A percentile compares a stretch with the other conserved stretches of the same genome.
phyloP scores from a whole-genome alignment of 129 eudicot genomes.

The Helianthus annuus region DNA sequence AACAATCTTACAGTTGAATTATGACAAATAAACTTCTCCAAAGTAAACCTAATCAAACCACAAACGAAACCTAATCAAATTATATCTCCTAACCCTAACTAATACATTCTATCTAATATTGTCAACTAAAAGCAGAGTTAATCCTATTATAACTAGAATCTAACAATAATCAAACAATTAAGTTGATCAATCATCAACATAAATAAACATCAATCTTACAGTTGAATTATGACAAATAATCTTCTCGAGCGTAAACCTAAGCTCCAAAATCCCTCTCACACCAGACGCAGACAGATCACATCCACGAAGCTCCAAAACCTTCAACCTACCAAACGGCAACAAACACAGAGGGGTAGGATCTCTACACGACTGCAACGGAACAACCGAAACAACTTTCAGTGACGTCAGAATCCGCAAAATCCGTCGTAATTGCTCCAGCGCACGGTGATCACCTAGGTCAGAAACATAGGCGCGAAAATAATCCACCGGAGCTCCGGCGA shows the following conservation, averaged over 20 bases:
- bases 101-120: too few relatives aligned
- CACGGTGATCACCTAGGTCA: slow-evolving; percentile 92
- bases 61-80: too few relatives aligned
- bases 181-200: too few relatives aligned
- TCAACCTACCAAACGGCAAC: slow-evolving; percentile 69
- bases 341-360: slow-evolving; percentile 78
- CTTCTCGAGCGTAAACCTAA: slow-evolving; percentile 85
- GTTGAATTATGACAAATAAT: slow-evolving; percentile 95
- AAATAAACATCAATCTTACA: slow-evolving; percentile 40
- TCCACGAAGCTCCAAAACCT: slow-evolving; percentile 79
- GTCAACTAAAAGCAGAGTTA: too few relatives aligned
- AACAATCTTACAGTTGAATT: too few relatives aligned
- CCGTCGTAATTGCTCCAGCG: slow-evolving; percentile 85
- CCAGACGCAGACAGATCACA: slow-evolving; percentile 87
- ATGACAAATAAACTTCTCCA: too few relatives aligned
- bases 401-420: slow-evolving; percentile 67
- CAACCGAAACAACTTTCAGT: slow-evolving; percentile 67
- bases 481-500: slow-evolving; percentile 87
- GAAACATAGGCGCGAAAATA: slow-evolving; percentile 86
- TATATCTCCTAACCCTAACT: too few relatives aligned
- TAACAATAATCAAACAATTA: too few relatives aligned
- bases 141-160: too few relatives aligned
- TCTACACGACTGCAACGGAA: slow-evolving; percentile 53
- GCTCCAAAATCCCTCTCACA: slow-evolving; percentile 72
- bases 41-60: too few relatives aligned